Evolutionary conservation across 2,329 filamentous ascomycete genomes (phyloP).

Genomic region (Alternaria burnsii): DNA sequence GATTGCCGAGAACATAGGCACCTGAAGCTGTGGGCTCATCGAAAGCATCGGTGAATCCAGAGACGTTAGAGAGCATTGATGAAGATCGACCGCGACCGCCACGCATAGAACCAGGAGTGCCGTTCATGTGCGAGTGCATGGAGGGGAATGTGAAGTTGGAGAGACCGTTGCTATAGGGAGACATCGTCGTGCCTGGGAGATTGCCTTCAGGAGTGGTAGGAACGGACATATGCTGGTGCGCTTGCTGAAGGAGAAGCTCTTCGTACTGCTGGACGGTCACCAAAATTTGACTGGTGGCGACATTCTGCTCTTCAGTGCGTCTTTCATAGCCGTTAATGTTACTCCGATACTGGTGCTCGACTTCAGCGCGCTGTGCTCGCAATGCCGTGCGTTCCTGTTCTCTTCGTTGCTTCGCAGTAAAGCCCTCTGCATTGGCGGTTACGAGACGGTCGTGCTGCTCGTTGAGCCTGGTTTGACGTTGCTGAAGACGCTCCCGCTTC

Average conservation of each 20-base stretch:
- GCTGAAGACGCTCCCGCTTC: constrained; percentile 76
- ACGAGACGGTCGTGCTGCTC: constrained; percentile 75
- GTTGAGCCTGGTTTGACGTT: constrained; percentile 75
- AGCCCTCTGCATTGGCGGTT: constrained; percentile 71
- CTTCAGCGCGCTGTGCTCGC: constrained; percentile 42
- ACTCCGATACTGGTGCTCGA: constrained; percentile 50
- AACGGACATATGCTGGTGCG: constrained; percentile 49
- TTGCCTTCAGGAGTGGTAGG: constrained; percentile 68
- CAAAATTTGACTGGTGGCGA: constrained; percentile 47
- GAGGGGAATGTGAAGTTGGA: constrained; percentile 50
- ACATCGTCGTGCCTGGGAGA: constrained; percentile 61
- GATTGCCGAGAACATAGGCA: constrained; percentile 43
- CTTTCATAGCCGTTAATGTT: constrained; percentile 51
- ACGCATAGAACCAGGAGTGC: constrained; percentile 46
- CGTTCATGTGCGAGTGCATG: constrained; percentile 38
- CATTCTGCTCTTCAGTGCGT: constrained; percentile 51
- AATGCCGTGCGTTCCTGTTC: constrained; percentile 52
- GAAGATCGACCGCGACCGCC: constrained; percentile 59
- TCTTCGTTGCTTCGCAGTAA: constrained; percentile 66
- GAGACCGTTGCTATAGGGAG: constrained; percentile 45
- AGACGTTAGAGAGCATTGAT: constrained; percentile 62
- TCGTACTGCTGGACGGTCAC: constrained; percentile 52
- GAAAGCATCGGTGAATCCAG: constrained; percentile 60
- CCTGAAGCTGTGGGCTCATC: constrained; percentile 45
- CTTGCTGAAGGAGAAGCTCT: constrained; percentile 51